Evolutionary conservation across 208 protist species (phyloP), one percentile per base, ranked within the genome.

Genomic region (Balamuthia mandrillaris): DNA sequence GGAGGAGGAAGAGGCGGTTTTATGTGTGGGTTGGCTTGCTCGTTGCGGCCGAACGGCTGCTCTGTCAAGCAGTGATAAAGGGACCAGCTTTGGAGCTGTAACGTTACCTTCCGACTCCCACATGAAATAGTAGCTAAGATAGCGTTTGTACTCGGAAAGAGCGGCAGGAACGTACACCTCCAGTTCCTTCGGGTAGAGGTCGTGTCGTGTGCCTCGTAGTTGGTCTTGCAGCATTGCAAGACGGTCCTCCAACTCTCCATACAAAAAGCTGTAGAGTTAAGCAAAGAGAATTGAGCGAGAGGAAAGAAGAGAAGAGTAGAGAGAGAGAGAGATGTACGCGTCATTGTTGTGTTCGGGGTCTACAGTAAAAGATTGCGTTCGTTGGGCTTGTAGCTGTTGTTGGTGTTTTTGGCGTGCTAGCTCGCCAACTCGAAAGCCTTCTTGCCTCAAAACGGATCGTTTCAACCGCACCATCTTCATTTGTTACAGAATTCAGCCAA

Each of bases 111-210:
- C n/a, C 18, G 18, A 21, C 49, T 56, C 49, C 49, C 49, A 56
- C 72, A 44, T 49, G 27, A 56, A 83, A 37, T 83, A 83, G 37
- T 52, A 54, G 24, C 52, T n/a, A 27, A 83, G 3, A 41, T 66
- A 83, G n/a, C 52, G 47, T 44, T 83, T 83, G 75, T 83, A 83
- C 54, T 83, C 75, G 37, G 75, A 42, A 39, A 83, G 49, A 39
- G 75, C 75, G 54, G 47, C n/a, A 16, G 75, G 75, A 5, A 83
- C 75, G 56, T 83, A 83, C 41, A 83, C 75, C 52, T 83, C 75
- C 56, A 35, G 66, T 42, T n/a, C 56, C 0, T 35, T 14, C 2
- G 75, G 75, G 39, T 83, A 83, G 39, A 35, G 47, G 41, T 66
- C 75, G 24, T 61, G 12, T 5, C 61, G 52, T n/a, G 66, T 24